Percentiles rank a stretch among this genome's conserved stretches.
Evolutionary conservation across 495 filamentous ascomycete species (phyloP).

Genomic region (Daldinia decipiens): DNA sequence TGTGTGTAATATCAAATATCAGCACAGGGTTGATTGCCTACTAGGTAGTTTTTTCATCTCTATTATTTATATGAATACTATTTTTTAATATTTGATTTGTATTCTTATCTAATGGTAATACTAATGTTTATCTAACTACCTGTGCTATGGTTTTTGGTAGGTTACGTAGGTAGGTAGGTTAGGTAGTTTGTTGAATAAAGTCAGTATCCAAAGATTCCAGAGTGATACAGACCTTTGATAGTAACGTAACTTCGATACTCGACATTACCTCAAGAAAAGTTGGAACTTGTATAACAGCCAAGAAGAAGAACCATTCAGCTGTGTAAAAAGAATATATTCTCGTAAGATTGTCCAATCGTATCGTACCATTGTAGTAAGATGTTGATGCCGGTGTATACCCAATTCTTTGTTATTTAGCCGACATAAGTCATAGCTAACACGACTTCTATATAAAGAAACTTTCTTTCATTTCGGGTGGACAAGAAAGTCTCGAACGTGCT

Average conservation of each 20-base stretch:
- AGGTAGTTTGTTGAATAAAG: not conserved
- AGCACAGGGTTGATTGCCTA: too few species aligned
- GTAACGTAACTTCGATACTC: not conserved
- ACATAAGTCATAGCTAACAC: constrained; percentile 14
- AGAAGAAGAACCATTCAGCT: not conserved
- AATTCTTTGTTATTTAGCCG: constrained; percentile 10
- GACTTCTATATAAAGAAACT: constrained; percentile 24
- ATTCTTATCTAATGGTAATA: too few species aligned
- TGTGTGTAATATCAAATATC: too few species aligned
- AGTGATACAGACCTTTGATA: not conserved
- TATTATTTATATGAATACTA: too few species aligned
- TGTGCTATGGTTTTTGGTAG: too few species aligned
- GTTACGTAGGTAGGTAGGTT: too few species aligned
- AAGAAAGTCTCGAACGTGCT: constrained; percentile 11
- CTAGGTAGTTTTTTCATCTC: too few species aligned
- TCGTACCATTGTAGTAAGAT: not conserved
- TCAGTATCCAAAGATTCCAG: not conserved
- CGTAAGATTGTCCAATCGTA: not conserved
- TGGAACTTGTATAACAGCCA: not conserved
- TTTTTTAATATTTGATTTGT: not conserved
- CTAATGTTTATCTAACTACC: too few species aligned
- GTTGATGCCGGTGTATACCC: not conserved
- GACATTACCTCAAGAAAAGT: not conserved
- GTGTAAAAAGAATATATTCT: not conserved
- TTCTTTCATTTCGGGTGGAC: not conserved